Base-by-base conservation (phyloP, 2,329 filamentous ascomycete species). In the Penicillium digitatum region DNA sequence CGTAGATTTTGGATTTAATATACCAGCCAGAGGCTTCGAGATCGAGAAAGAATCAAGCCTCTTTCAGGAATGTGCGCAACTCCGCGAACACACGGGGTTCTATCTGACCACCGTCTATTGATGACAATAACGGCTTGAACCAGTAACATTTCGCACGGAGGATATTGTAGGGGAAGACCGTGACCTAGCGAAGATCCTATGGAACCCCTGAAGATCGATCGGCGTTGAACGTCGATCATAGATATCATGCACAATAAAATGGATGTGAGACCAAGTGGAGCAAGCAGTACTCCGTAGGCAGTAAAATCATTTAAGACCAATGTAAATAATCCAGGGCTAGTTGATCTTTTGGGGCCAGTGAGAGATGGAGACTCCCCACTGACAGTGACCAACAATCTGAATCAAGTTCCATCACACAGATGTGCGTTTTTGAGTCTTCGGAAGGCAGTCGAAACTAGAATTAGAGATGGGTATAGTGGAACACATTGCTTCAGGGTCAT, bases 171-270 rank as follows among this genome's bases (percentile, higher is more conserved):
- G 27, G 35, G n/a, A n/a, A 49, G 22, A 24, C 52, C 27, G 20
- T 45, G 31, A 45, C 32, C 40, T 14, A 29, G 16, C 9, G 40
- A 32, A 51, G 47, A 51, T 54, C 47, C 40, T 45, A 54, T 45
- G 52, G 52, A 51, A 51, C 52, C 52, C 52, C 52, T 54, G 52
- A 54, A 54, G 52, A 54, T 54, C 52, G 52, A 54, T 54, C 52
- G 47, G 34, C 52, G 27, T 54, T 45, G 34, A 31, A 14, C 39
- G 52, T 38, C 39, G 52, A 54, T 35, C 34, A 35, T 5, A 10
- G 11, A 48, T 42, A 20, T 10, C 11, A 20, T 38, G 35, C 2
- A 6, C 42, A 45, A 45, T 44, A 35, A 29, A 39, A 22, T 16
- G 42, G 47, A 45, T 45, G 32, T 39, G 47, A 54, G 47, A 50